These are phyloP conservation scores for Waltiozyma sp. DNA, from an alignment of 1,139 yeast species.

Conservation along the genomic window DNA sequence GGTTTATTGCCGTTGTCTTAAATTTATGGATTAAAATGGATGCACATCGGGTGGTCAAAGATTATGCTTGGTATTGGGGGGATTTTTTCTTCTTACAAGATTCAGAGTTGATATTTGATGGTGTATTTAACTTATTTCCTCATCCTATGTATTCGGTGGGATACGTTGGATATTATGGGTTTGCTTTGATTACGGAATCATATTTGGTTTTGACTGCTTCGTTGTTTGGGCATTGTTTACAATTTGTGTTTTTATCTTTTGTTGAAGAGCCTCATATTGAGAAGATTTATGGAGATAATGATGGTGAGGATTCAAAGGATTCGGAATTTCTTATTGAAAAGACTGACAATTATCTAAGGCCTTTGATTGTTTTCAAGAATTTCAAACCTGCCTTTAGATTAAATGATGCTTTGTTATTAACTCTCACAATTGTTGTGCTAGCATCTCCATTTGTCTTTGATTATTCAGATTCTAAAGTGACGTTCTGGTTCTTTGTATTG, in stretches of 20 bases:
- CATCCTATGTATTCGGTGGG: constrained; percentile 94
- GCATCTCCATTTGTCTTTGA: constrained; percentile 35
- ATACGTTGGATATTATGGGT: constrained; percentile 79
- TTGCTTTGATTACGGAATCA: constrained; percentile 68
- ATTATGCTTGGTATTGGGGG: constrained; percentile 95
- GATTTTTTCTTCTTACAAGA: constrained; percentile 81
- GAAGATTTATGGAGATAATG: constrained; percentile 46
- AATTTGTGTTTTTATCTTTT: constrained; percentile 63
- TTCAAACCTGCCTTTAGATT: constrained; percentile 51
- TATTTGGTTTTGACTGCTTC: constrained; percentile 66
- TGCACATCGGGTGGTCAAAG: constrained; percentile 84
- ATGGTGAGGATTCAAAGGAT: constrained; percentile 9
- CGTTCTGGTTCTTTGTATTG: constrained; percentile 30
- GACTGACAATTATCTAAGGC: constrained; percentile 35
- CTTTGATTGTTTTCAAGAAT: constrained; percentile 44
- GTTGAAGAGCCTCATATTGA: constrained; percentile 88
- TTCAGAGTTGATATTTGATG: constrained; percentile 71
- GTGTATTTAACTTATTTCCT: constrained; percentile 85
- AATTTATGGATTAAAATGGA: constrained; percentile 82
- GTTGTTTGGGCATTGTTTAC: constrained; percentile 66
- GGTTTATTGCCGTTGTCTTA: constrained; percentile 46
- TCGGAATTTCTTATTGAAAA: constrained; percentile 25
- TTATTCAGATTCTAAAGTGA: constrained; percentile 22
- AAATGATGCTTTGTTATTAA: constrained; percentile 48
- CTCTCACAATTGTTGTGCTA: constrained; percentile 33